A percentile compares a stretch with the other conserved stretches of the same genome.
Evolutionary conservation across 148 eudicot species (phyloP).

Genomic region (Rhododendron vialii): DNA sequence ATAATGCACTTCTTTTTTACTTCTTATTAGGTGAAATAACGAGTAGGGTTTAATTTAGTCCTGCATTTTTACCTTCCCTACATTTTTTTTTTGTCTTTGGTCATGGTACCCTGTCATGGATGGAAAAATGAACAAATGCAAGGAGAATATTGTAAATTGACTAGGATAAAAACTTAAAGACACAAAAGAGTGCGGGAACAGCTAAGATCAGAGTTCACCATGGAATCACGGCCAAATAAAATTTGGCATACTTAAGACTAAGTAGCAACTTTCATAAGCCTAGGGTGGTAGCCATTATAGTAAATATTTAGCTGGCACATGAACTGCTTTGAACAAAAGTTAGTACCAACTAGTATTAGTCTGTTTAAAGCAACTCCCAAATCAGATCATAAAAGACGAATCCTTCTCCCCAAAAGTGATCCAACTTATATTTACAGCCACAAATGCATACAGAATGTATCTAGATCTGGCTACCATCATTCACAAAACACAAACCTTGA

Average conservation of each 20-base stretch:
- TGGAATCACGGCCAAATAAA: background rate
- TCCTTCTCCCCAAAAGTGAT: background rate
- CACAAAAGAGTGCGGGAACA: background rate
- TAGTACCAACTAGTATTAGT: background rate
- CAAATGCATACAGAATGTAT: background rate
- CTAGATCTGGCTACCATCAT: background rate
- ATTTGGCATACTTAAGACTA: background rate
- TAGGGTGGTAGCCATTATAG: background rate
- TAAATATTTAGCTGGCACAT: background rate
- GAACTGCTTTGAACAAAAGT: background rate
- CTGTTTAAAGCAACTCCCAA: background rate
- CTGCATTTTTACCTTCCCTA: background rate
- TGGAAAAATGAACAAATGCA: background rate
- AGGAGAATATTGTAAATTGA: too few relatives aligned
- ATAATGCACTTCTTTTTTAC: too few relatives aligned
- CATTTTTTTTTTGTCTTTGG: background rate
- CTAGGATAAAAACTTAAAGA: too few relatives aligned
- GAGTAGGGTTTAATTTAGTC: background rate
- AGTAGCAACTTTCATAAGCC: background rate
- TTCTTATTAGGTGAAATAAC: too few relatives aligned
- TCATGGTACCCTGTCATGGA: background rate
- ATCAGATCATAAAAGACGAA: background rate
- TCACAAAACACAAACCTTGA: background rate
- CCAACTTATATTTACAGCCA: background rate
- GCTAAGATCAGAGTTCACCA: background rate